Conservation (phyloP, 139 green algal species). For the Gonium pectorale region DNA sequence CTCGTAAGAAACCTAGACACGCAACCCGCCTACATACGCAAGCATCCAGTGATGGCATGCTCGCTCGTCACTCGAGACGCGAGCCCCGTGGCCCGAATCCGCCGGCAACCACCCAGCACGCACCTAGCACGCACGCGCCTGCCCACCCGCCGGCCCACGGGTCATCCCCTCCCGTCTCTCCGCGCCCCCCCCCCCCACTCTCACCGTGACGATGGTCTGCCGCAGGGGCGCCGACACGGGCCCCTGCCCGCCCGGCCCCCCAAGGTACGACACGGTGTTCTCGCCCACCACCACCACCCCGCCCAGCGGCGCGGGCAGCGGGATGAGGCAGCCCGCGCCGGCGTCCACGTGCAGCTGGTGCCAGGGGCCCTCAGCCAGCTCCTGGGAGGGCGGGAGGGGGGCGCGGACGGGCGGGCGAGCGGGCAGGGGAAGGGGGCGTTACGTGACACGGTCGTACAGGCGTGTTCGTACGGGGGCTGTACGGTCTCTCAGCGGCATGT, state of each 20-base stretch:
- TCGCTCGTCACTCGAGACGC: too few relatives aligned
- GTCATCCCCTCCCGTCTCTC: background rate
- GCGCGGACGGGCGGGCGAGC: background rate
- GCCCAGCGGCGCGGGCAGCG: slow-evolving; percentile 83
- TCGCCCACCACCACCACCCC: slow-evolving; percentile 91
- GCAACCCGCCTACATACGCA: too few relatives aligned
- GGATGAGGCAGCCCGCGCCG: slow-evolving; percentile 83
- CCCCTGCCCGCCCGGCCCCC: slow-evolving; percentile 15
- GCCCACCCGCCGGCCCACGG: too few relatives aligned
- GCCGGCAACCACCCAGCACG: too few relatives aligned
- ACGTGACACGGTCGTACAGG: too few relatives aligned
- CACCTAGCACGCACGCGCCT: too few relatives aligned
- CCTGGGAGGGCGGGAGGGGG: slow-evolving; percentile 57
- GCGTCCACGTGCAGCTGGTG: slow-evolving; percentile 85
- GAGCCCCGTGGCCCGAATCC: too few relatives aligned
- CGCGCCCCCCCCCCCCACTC: background rate
- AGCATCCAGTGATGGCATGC: too few relatives aligned
- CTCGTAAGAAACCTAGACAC: too few relatives aligned
- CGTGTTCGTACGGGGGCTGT: too few relatives aligned
- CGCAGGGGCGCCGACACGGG: slow-evolving; percentile 51
- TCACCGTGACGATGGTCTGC: slow-evolving; percentile 53
- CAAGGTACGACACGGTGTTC: slow-evolving; percentile 84
- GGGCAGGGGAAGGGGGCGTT: too few relatives aligned
- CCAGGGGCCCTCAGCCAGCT: slow-evolving; percentile 85
- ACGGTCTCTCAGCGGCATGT: too few relatives aligned